phyloP scores from a whole-genome alignment of 2,329 filamentous ascomycete genomes.

The Dendrostoma leiphaemia region DNA sequence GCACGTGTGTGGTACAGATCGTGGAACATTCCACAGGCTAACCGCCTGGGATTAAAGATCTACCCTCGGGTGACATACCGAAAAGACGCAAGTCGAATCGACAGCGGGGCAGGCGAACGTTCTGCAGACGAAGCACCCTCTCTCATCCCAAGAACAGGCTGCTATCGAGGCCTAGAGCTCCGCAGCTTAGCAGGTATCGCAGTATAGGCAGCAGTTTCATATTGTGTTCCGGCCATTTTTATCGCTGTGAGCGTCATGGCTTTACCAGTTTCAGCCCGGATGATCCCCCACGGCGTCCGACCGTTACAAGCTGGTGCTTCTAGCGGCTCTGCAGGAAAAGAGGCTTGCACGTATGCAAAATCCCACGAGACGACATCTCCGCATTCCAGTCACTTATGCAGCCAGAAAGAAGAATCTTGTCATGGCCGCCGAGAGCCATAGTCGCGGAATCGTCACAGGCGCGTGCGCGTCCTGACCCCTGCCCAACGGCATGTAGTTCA shows the following conservation, averaged over 20 bases:
- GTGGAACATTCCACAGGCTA: slow-evolving; percentile 4
- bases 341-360: too few relatives aligned
- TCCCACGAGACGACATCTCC: too few relatives aligned
- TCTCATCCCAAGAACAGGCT: background rate
- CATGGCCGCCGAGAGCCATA: background rate
- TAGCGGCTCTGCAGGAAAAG: too few relatives aligned
- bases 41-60: background rate
- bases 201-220: slow-evolving; percentile 32
- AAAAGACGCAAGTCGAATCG: slow-evolving; percentile 8
- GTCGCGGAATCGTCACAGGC: background rate
- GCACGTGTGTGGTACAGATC: background rate
- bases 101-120: background rate
- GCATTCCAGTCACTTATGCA: background rate
- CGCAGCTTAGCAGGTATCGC: slow-evolving; percentile 9
- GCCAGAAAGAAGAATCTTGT: too few relatives aligned
- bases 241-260: slow-evolving; percentile 21
- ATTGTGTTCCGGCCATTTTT: slow-evolving; percentile 22
- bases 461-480: slow-evolving; percentile 6
- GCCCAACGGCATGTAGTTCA: slow-evolving; percentile 16
- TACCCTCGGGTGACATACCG: slow-evolving; percentile 3
- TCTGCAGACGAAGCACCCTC: background rate
- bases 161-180: background rate
- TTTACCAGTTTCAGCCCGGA: slow-evolving; percentile 29
- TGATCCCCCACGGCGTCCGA: slow-evolving; percentile 17
- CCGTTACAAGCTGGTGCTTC: background rate